Base-by-base conservation (phyloP, 768 basidiomycete genomes). In the Austroboletus festivus region DNA sequence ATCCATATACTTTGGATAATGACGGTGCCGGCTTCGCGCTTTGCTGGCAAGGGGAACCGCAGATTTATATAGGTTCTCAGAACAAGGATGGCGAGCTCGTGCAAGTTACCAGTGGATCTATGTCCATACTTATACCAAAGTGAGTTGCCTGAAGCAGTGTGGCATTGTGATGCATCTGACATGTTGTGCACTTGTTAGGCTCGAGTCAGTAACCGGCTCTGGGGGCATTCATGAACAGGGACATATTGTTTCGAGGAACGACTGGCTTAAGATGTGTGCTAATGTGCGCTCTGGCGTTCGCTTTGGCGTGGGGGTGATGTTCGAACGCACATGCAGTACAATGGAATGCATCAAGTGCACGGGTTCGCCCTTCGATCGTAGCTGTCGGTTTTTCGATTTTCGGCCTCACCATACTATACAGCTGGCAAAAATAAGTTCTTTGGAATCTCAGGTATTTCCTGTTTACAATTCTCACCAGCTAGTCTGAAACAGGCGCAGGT, bases 111-210 rank as follows among this genome's bases (percentile, higher is more conserved):
- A 89, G 90, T 56, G 83, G 92, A 26, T 75, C 80, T 5, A 88
- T 93, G 79, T 66, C 86, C 30, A 82, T 96, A 46, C 83, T 85
- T 5, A 84, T 96, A 48, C 94, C 94, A 6, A 83, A 88, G 89
- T 93, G 63, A 68, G 85, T 33, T 13, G n/a, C n/a, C n/a, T n/a
- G n/a, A n/a, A n/a, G n/a, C n/a, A n/a, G n/a, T 7, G 12, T 6
- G 13, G 7, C 9, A 33, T 11, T 33, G 12, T 13, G 12, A 33
- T 13, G 12, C 16, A 19, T 33, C 19, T 38, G 13, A 18, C n/a
- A 42, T 35, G 39, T 44, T 43, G 47, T 18, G 53, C n/a, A 15
- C 48, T 16, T 26, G 38, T 38, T 24, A 66, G 64, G 47, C 57
- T 67, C 22, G 59, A 67, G 31, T n/a, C 47, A 11, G 33, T 20